phyloP scores from a whole-genome alignment of 768 basidiomycete genomes.

The Lentinula sp. region DNA sequence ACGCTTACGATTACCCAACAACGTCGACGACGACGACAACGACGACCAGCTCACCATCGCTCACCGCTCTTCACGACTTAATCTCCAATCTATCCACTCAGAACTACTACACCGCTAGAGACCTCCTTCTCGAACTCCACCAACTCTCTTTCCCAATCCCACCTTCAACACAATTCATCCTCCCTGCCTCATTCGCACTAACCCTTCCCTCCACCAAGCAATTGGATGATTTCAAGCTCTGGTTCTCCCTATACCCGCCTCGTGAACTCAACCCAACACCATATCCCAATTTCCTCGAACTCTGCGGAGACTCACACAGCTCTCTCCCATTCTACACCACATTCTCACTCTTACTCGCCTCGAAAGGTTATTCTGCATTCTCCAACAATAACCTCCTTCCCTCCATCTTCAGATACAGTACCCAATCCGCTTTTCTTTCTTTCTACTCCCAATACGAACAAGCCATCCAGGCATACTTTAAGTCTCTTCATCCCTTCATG shows the following conservation, averaged over 20 bases:
- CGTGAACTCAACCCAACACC: not conserved
- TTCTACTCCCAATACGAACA: constrained; percentile 35
- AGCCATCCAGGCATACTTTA: not conserved
- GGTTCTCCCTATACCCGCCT: not conserved
- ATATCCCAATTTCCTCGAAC: constrained; percentile 10
- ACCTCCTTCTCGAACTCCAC: constrained; percentile 24
- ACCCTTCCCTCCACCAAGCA: not conserved
- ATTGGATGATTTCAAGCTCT: not conserved
- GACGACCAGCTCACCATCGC: not conserved
- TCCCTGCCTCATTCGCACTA: constrained; percentile 20
- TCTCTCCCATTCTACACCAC: constrained; percentile 22
- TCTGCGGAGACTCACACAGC: constrained; percentile 19
- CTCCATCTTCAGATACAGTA: constrained; percentile 37
- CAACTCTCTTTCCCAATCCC: constrained; percentile 23
- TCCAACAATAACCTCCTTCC: constrained; percentile 22
- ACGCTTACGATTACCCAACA: no score
- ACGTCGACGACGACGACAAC: no score
- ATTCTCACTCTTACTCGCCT: constrained; percentile 26
- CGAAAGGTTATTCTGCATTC: constrained; percentile 28
- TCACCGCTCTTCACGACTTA: not conserved
- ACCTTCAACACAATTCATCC: constrained; percentile 19
- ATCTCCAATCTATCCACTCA: not conserved
- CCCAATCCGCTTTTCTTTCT: constrained; percentile 20
- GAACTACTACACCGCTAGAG: not conserved
- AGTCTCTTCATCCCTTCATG: no score